These are phyloP conservation scores for Cucurbita maxima DNA, from an alignment of 306 rosid species.

Conservation along the genomic window DNA sequence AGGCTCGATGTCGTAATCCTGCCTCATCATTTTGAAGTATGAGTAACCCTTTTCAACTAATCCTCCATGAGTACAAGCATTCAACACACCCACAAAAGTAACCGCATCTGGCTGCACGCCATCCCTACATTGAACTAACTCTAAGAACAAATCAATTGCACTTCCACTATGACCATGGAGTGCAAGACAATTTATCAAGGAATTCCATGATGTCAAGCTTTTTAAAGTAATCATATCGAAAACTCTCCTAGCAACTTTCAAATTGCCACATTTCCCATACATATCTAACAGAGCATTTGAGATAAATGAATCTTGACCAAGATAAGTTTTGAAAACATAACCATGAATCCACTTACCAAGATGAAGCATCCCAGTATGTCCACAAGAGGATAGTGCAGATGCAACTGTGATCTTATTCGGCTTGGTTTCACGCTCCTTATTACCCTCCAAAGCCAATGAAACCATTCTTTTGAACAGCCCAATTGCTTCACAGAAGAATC, in stretches of 20 bases:
- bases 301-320: conserved; percentile 29
- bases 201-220: conserved; percentile 57
- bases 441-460: conserved; percentile 8
- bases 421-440: conserved; percentile 11
- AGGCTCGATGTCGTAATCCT: conserved; percentile 34
- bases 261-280: conserved; percentile 76
- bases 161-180: conserved; percentile 41
- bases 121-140: conserved; percentile 25
- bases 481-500: conserved; percentile 43
- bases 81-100: conserved; percentile 59
- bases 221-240: conserved; percentile 37
- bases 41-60: conserved; percentile 46
- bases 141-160: conserved; percentile 43
- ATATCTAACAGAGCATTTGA: conserved; percentile 58
- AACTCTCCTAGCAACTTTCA: conserved; percentile 36
- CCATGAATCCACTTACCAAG: conserved; percentile 74
- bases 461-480: conserved; percentile 45
- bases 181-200: conserved; percentile 63
- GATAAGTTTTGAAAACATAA: conserved; percentile 36
- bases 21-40: conserved; percentile 44
- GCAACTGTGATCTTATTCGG: conserved; percentile 56
- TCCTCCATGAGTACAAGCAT: conserved; percentile 79
- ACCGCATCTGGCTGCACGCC: conserved; percentile 40
- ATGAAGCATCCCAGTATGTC: conserved; percentile 57
- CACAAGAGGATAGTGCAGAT: conserved; percentile 68